These are phyloP conservation scores for Juglanconis sp. DNA, from an alignment of 2,329 filamentous ascomycete genomes.

Conservation along the genomic window DNA sequence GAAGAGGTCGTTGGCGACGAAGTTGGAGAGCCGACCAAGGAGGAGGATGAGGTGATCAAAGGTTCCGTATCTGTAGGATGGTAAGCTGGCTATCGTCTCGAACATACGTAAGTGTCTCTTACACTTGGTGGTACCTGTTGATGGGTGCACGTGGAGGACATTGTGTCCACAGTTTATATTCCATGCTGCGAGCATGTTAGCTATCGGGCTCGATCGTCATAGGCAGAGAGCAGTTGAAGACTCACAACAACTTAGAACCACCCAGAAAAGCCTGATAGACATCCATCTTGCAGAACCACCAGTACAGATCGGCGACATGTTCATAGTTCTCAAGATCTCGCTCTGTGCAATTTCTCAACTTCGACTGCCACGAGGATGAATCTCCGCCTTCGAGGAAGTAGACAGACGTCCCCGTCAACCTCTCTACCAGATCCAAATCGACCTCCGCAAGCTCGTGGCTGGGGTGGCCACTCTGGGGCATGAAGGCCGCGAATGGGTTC, in stretches of 20 bases:
- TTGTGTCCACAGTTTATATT: constrained; percentile 77
- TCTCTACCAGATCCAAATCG: constrained; percentile 39
- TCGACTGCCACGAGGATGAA: constrained; percentile 6
- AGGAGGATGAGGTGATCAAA: constrained; percentile 85
- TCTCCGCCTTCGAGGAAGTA: constrained; percentile 20
- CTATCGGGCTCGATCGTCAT: constrained; percentile 1
- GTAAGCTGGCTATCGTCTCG: constrained; percentile 22
- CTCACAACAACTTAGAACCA: constrained; percentile 81
- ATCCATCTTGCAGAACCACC: constrained; percentile 97
- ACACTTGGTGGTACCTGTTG: constrained; percentile 71
- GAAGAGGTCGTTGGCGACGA: constrained; percentile 71
- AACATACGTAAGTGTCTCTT: constrained; percentile 28
- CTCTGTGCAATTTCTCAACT: constrained; percentile 33
- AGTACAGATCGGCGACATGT: constrained; percentile 80
- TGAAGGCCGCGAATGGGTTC: constrained; percentile 22
- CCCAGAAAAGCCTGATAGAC: constrained; percentile 87
- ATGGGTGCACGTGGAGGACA: constrained; percentile 82
- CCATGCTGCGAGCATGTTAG: constrained; percentile 56
- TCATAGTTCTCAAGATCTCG: constrained; percentile 77
- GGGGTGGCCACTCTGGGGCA: constrained; percentile 21
- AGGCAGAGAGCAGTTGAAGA: constrained; percentile 21
- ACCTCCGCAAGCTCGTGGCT: constrained; percentile 36
- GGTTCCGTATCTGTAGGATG: constrained; percentile 66
- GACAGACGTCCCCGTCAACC: constrained; percentile 38
- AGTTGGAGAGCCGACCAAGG: constrained; percentile 75